Conservation (phyloP, 129 eudicot genomes). For the Arctium lappa region DNA sequence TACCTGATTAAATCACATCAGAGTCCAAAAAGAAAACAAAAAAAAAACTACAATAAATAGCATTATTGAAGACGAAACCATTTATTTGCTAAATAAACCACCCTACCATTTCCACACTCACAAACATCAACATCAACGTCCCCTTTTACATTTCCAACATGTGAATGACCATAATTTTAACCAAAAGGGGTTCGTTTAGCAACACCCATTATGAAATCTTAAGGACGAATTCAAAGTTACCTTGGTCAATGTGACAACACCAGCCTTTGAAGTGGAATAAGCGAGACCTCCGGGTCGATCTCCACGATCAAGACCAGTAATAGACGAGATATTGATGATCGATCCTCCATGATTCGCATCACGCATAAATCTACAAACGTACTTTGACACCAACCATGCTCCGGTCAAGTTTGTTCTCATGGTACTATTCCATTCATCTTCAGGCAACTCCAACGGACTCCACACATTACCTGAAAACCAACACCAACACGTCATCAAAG, state of each 20-base stretch:
- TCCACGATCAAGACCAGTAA: conserved; percentile 75
- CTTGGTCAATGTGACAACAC: conserved; percentile 46
- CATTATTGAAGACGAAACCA: too few relatives aligned
- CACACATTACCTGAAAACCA: conserved; percentile 44
- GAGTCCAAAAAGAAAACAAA: neutral
- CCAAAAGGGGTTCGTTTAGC: neutral
- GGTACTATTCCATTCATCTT: conserved; percentile 65
- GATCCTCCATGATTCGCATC: conserved; percentile 72
- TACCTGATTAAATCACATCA: conserved; percentile 3
- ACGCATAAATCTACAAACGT: conserved; percentile 62
- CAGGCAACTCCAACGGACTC: conserved; percentile 49
- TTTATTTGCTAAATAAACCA: too few relatives aligned
- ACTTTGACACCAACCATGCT: conserved; percentile 44
- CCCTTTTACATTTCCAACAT: neutral
- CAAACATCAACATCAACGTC: neutral
- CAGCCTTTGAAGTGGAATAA: conserved; percentile 63
- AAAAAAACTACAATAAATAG: too few relatives aligned
- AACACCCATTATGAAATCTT: neutral
- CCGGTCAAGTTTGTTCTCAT: conserved; percentile 63
- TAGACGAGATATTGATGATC: conserved; percentile 63
- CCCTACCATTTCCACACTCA: conserved; percentile 13
- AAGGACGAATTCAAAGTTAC: neutral
- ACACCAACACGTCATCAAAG: neutral
- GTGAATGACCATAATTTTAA: neutral
- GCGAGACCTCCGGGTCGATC: conserved; percentile 60